Evolutionary conservation across 2,329 filamentous ascomycete genomes (phyloP).

Genomic region (Cladophialophora exuberans): DNA sequence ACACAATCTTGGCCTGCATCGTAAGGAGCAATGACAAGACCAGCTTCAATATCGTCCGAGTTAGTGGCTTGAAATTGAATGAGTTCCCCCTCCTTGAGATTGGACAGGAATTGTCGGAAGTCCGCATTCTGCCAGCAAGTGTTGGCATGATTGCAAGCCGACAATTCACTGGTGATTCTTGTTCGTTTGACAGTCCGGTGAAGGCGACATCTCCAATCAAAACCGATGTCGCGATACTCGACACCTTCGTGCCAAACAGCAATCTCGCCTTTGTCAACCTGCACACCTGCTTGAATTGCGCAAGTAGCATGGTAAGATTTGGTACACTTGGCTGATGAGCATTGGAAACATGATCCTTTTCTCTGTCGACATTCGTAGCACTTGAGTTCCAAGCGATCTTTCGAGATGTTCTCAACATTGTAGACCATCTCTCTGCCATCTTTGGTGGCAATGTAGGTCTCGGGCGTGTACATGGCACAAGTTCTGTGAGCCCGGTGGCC

Average conservation of each 20-base stretch:
- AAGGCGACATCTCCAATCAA: constrained; percentile 93
- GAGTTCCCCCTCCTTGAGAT: constrained; percentile 72
- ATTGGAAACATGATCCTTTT: constrained; percentile 95
- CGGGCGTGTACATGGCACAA: constrained; percentile 88
- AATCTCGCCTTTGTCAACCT: constrained; percentile 83
- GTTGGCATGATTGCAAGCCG: constrained; percentile 54
- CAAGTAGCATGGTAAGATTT: constrained; percentile 95
- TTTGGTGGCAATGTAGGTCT: constrained; percentile 81
- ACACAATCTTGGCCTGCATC: constrained; percentile 69
- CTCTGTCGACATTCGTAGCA: constrained; percentile 94
- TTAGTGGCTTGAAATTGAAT: constrained; percentile 82
- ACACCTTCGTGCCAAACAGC: constrained; percentile 86
- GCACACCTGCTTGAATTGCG: constrained; percentile 86
- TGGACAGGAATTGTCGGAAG: constrained; percentile 64
- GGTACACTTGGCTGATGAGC: constrained; percentile 90
- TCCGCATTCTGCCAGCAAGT: constrained; percentile 32
- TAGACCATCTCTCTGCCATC: constrained; percentile 72
- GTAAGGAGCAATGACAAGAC: constrained; percentile 78
- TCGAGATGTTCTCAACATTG: constrained; percentile 79
- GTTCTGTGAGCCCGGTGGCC: constrained; percentile 84
- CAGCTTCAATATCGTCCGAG: constrained; percentile 82
- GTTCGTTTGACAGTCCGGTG: constrained; percentile 86
- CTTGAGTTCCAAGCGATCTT: constrained; percentile 86
- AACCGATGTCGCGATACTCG: constrained; percentile 88
- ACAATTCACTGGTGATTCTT: constrained; percentile 68